A percentile compares a stretch with the other conserved stretches of the same genome.
phyloP scores from a whole-genome alignment of 768 basidiomycete genomes.

The Myochromella boudieri region DNA sequence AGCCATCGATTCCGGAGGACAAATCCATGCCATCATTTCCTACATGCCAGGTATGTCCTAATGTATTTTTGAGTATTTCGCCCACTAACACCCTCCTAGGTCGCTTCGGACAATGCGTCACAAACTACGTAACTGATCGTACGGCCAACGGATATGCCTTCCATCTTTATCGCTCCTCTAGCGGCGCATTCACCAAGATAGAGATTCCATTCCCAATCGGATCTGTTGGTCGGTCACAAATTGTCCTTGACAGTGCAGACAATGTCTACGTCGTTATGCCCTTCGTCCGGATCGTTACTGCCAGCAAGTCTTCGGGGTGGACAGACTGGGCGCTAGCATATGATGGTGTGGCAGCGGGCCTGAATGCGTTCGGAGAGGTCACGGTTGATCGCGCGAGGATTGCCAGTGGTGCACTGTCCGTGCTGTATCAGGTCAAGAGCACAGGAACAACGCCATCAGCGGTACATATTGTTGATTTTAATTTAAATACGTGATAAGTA shows the following conservation, averaged over 20 bases:
- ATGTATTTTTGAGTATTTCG: background rate
- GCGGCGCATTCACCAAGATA: constrained; percentile 42
- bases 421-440: constrained; percentile 43
- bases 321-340: constrained; percentile 46
- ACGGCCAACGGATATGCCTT: constrained; percentile 37
- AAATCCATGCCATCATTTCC: constrained; percentile 47
- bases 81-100: constrained; percentile 24
- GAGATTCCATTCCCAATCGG: constrained; percentile 46
- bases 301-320: constrained; percentile 43
- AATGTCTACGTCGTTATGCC: constrained; percentile 47
- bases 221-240: constrained; percentile 44
- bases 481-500: constrained; percentile 29
- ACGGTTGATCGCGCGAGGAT: constrained; percentile 42
- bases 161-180: constrained; percentile 41
- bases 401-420: constrained; percentile 35
- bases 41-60: constrained; percentile 40
- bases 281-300: constrained; percentile 41
- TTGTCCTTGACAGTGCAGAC: constrained; percentile 39
- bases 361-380: constrained; percentile 46
- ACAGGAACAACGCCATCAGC: constrained; percentile 41
- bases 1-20: constrained; percentile 42
- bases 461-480: constrained; percentile 41
- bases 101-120: constrained; percentile 45
- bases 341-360: constrained; percentile 36
- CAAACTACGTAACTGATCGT: constrained; percentile 39